phyloP scores from a whole-genome alignment of 2,329 filamentous ascomycete genomes.

The Diaporthe nobilis region DNA sequence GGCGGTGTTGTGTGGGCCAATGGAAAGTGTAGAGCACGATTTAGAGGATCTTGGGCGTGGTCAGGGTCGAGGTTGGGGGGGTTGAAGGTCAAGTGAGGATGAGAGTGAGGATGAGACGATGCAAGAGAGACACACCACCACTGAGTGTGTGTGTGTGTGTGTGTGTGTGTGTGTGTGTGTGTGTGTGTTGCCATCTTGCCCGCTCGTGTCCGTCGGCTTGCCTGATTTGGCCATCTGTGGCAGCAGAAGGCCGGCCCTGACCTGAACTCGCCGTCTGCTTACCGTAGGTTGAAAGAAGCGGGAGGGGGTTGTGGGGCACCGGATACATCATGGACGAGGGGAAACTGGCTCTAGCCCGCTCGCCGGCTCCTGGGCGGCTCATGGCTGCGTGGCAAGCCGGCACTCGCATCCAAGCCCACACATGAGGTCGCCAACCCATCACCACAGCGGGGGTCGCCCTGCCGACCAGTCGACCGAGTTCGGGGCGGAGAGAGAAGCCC shows the following conservation, averaged over 20 bases:
- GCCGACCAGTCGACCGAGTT: constrained; percentile 17
- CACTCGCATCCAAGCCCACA: constrained; percentile 14
- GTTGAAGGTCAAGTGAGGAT: too few relatives aligned
- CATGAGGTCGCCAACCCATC: constrained; percentile 1
- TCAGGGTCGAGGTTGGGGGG: not conserved
- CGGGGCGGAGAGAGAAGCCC: not conserved
- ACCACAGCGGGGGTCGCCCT: constrained; percentile 19
- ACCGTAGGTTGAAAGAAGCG: not conserved
- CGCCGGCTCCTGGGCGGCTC: constrained; percentile 8
- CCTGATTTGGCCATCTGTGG: constrained; percentile 12
- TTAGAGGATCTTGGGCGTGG: not conserved
- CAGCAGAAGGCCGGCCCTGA: not conserved
- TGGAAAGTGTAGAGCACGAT: not conserved
- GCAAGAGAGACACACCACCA: not conserved
- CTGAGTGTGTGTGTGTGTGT: too few relatives aligned
- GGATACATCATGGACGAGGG: not conserved
- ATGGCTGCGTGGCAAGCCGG: constrained; percentile 1
- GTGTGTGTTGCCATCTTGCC: not conserved
- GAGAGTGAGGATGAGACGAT: not conserved
- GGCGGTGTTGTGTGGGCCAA: not conserved
- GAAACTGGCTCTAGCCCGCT: constrained; percentile 10
- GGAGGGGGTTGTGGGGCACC: constrained; percentile 15
- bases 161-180: too few relatives aligned
- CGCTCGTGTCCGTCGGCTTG: constrained; percentile 19
- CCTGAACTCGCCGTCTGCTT: not conserved